Conservation (phyloP, 371 early-diverging fungal species). For the Dipsacomyces acuminosporus region DNA sequence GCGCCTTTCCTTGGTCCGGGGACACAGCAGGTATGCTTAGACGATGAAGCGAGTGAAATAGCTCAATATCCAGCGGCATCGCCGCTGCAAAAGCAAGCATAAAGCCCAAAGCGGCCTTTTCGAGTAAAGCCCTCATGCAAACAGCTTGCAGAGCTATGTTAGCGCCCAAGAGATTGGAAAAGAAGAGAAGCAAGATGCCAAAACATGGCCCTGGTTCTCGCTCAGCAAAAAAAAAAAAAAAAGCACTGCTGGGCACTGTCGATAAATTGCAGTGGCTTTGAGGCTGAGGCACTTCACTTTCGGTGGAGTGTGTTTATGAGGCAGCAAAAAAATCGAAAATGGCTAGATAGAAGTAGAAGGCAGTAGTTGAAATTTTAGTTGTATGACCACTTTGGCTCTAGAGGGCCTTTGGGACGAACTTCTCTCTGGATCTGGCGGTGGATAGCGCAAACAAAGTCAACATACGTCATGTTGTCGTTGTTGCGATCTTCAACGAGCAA, state of each 20-base stretch:
- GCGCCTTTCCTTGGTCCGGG: slow-evolving; percentile 17
- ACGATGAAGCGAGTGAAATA: slow-evolving; percentile 30
- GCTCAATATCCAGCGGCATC: slow-evolving; percentile 13
- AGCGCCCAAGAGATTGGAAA: too few relatives aligned
- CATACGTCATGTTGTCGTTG: slow-evolving; percentile 79
- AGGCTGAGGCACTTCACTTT: too few relatives aligned
- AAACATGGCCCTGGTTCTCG: too few relatives aligned
- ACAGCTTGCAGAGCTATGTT: too few relatives aligned
- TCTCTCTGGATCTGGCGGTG: slow-evolving; percentile 83
- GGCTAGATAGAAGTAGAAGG: neutral
- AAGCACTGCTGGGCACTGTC: too few relatives aligned
- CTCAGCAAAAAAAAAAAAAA: too few relatives aligned
- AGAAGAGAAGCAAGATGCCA: too few relatives aligned
- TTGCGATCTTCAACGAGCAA: slow-evolving; percentile 56
- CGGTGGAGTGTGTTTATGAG: too few relatives aligned
- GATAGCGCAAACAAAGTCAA: slow-evolving; percentile 84
- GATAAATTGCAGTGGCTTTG: too few relatives aligned
- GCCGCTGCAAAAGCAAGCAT: neutral
- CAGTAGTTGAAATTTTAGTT: slow-evolving; percentile 4
- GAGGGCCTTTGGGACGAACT: slow-evolving; percentile 48
- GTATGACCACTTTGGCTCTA: slow-evolving; percentile 42
- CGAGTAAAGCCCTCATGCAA: too few relatives aligned
- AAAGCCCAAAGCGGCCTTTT: too few relatives aligned
- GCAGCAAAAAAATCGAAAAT: neutral
- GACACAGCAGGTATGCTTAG: slow-evolving; percentile 26